A percentile compares a stretch with the other conserved stretches of the same genome.
These are phyloP conservation scores for Neonectria ditissima DNA, from an alignment of 2,329 filamentous ascomycete genomes.

Conservation along the genomic window DNA sequence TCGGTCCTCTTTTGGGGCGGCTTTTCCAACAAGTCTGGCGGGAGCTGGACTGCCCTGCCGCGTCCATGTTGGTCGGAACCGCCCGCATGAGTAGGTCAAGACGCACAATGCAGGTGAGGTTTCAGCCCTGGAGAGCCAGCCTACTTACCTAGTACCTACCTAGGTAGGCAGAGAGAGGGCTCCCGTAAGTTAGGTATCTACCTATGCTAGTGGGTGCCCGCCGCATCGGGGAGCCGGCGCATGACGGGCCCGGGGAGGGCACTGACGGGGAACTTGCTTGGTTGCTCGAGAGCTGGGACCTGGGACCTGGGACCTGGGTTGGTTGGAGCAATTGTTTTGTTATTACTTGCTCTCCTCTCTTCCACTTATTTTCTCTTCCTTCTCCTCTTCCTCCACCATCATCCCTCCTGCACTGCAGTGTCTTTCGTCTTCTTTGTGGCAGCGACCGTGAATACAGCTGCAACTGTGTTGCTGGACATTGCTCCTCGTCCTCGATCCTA, in stretches of 20 bases:
- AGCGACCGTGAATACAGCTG: conserved; percentile 3
- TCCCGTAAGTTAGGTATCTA: too few species aligned
- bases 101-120: conserved; percentile 39
- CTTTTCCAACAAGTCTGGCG: conserved; percentile 9
- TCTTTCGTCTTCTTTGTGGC: not conserved
- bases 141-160: too few species aligned
- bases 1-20: not conserved
- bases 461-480: not conserved
- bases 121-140: conserved; percentile 34
- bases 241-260: conserved; percentile 9
- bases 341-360: conserved; percentile 1
- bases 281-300: conserved; percentile 3
- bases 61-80: conserved; percentile 6
- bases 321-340: too few species aligned
- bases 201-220: conserved; percentile 2
- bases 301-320: too few species aligned
- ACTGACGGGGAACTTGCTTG: not conserved
- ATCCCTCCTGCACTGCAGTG: not conserved
- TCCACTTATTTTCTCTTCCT: not conserved
- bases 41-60: conserved; percentile 3
- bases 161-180: too few species aligned
- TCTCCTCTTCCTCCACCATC: not conserved
- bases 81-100: conserved; percentile 12
- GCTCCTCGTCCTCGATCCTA: not conserved
- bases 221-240: conserved; percentile 6